Evolutionary conservation across 768 basidiomycete genomes (phyloP).

Genomic region (Zangia roseola): DNA sequence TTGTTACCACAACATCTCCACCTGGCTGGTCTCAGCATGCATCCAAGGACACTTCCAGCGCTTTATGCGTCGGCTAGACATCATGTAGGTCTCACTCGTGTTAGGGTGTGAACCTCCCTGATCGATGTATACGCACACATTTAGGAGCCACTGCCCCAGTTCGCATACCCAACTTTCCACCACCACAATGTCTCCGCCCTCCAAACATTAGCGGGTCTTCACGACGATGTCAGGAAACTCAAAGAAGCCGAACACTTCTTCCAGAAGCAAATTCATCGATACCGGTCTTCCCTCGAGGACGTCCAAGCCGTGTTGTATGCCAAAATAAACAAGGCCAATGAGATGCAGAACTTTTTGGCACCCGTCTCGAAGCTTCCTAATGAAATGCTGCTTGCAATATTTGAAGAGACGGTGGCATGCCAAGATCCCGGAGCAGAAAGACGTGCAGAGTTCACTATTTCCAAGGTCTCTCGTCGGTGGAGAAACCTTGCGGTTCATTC

Average conservation of each 20-base stretch:
- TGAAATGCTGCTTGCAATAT: constrained; percentile 30
- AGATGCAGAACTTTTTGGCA: constrained; percentile 30
- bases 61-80: constrained; percentile 19
- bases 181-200: constrained; percentile 15
- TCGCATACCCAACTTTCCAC: constrained; percentile 13
- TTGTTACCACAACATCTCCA: constrained; percentile 11
- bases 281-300: constrained; percentile 12
- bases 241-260: constrained; percentile 10
- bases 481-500: constrained; percentile 30
- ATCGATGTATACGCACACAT: background rate
- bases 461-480: constrained; percentile 34
- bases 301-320: constrained; percentile 15
- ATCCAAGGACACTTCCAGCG: constrained; percentile 11
- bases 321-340: constrained; percentile 26
- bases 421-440: constrained; percentile 21
- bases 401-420: constrained; percentile 29
- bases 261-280: constrained; percentile 16
- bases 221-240: constrained; percentile 18
- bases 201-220: constrained; percentile 20
- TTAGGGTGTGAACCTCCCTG: constrained; percentile 1
- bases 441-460: constrained; percentile 24
- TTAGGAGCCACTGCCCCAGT: constrained; percentile 14
- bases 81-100: constrained; percentile 16
- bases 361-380: constrained; percentile 31
- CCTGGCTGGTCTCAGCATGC: constrained; percentile 12